Evolutionary conservation across 257 asterid genomes (phyloP).

Genomic region (Thymus quinquecostatus): DNA sequence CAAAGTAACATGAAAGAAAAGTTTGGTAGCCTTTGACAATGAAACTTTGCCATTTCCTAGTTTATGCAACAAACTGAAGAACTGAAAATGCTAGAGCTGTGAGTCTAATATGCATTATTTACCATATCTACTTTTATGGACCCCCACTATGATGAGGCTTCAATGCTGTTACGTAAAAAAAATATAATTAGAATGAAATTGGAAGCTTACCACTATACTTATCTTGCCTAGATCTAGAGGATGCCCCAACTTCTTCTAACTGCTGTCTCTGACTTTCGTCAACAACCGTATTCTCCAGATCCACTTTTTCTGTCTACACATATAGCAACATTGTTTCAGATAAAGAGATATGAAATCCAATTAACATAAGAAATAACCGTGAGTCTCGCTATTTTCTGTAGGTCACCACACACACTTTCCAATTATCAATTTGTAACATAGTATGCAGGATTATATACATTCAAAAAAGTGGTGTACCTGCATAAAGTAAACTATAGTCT

Average conservation of each 20-base stretch:
- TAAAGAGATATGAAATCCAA: slow-evolving; percentile 27
- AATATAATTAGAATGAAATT: slow-evolving; percentile 9
- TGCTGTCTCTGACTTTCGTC: slow-evolving; percentile 98
- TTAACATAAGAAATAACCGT: slow-evolving; percentile 16
- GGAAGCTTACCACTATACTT: slow-evolving; percentile 75
- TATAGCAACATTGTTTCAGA: slow-evolving; percentile 31
- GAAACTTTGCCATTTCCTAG: slow-evolving; percentile 3
- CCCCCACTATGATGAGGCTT: slow-evolving; percentile 18
- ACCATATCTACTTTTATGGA: neutral
- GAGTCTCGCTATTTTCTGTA: slow-evolving; percentile 23
- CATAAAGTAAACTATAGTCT: neutral
- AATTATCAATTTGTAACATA: slow-evolving; percentile 15
- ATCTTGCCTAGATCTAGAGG: slow-evolving; percentile 77
- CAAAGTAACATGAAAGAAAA: neutral
- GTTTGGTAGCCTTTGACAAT: slow-evolving; percentile 1
- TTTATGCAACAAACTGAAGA: slow-evolving; percentile 9
- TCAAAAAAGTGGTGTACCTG: neutral
- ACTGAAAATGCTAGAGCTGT: neutral
- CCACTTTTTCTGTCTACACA: slow-evolving; percentile 95
- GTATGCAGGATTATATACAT: neutral
- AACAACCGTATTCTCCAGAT: slow-evolving; percentile 93
- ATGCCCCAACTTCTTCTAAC: slow-evolving; percentile 60
- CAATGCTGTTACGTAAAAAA: slow-evolving; percentile 11
- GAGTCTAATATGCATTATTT: neutral
- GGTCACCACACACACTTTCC: slow-evolving; percentile 7